Percentiles rank a stretch among this genome's conserved stretches.
These are phyloP conservation scores for Selenicereus undatus DNA, from an alignment of 148 eudicot species.

Conservation along the genomic window DNA sequence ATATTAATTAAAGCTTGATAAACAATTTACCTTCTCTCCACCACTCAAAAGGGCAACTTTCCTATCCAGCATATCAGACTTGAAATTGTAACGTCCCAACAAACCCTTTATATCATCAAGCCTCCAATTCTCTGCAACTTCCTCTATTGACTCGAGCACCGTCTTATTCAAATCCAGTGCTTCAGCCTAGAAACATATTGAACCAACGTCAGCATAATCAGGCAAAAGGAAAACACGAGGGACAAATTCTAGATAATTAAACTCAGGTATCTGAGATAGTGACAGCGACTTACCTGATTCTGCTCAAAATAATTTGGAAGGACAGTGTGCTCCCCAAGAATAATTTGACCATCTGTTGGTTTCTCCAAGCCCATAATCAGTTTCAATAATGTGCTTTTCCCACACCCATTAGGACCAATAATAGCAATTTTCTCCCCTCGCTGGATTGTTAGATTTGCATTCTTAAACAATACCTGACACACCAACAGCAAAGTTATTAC, in stretches of 20 bases:
- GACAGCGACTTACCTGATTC: conserved; percentile 69
- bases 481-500: conserved; percentile 16
- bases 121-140: conserved; percentile 95
- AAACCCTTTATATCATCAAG: conserved; percentile 92
- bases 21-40: conserved; percentile 74
- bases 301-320: conserved; percentile 96
- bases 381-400: conserved; percentile 88
- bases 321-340: conserved; percentile 89
- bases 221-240: neutral
- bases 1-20: neutral
- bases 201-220: neutral
- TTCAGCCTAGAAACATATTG: conserved; percentile 62
- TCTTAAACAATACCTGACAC: conserved; percentile 65
- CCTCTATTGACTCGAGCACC: conserved; percentile 82
- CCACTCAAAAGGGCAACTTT: conserved; percentile 92
- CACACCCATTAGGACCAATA: conserved; percentile 96
- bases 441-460: conserved; percentile 68
- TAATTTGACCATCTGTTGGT: conserved; percentile 65
- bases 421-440: conserved; percentile 96
- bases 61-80: conserved; percentile 96
- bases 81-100: conserved; percentile 87
- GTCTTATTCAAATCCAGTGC: conserved; percentile 90
- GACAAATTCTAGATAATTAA: neutral
- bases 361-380: conserved; percentile 79
- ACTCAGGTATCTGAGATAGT: neutral